Evolutionary conservation across 176 grass and related monocot species (phyloP), one percentile per base, ranked within the genome.

Genomic region (Raddia distichophylla): DNA sequence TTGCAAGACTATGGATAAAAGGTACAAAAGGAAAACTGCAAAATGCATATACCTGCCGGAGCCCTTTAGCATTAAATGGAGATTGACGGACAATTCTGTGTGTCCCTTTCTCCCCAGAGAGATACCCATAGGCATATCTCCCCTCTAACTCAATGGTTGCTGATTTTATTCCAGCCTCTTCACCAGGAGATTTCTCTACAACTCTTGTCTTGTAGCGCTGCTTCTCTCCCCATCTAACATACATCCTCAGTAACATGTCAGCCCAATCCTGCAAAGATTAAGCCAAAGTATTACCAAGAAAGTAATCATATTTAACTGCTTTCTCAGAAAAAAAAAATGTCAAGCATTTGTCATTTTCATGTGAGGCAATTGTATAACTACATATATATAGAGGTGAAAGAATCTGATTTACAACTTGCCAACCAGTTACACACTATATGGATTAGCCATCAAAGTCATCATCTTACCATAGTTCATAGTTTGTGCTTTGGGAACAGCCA

Each of bases 111-210:
- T 98, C 95, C 2, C 95, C 92, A 52, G 95, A 98, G 72, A 95
- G 78, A 89, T 98, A 98, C 13, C 95, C 95, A 89, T 98, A 98
- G 14, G 84, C 95, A 84, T 83, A 95, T 76, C 92, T 89, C 2
- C 95, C 95, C 59, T 93, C 86, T 55, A 98, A 42, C 82, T 98
- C 95, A 76, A 98, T 66, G 4, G 92, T 87, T 71, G 92, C 95
- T 79, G 95, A 94, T 86, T 98, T 98, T 76, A 98, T 98, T 64
- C 95, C 95, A 83, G 95, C 95, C 73, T 98, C 95, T 75, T 98
- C 95, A 62, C 95, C 92, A 14, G 71, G 66, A 12, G 95, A 98
- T 86, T 91, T 94, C 75, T 98, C 95, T 74, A 93, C 88, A 20
- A 95, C 92, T 86, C 76, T 94, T 17, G 81, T 89, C 81, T 95